Evolutionary conservation across 345 rosid genomes (phyloP).

Genomic region (Brassica cretica): DNA sequence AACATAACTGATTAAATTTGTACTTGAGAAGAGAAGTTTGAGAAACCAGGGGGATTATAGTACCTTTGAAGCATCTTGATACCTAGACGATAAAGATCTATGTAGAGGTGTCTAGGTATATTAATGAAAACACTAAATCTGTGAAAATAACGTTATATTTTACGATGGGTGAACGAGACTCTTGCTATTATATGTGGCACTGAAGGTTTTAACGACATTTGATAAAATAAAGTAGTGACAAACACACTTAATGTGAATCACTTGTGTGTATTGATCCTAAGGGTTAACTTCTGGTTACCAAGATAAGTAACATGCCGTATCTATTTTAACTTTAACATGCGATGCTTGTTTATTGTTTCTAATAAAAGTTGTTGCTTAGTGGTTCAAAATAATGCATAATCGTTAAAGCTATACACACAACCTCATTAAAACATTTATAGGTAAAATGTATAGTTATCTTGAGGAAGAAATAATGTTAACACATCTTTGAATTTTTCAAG

Average conservation of each 20-base stretch:
- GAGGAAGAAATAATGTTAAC: neutral
- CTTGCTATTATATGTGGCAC: neutral
- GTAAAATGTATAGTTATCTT: neutral
- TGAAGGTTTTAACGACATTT: neutral
- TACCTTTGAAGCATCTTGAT: neutral
- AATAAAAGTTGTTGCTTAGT: neutral
- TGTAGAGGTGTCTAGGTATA: neutral
- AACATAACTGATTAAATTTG: neutral
- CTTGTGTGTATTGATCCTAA: neutral
- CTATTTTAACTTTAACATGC: no score
- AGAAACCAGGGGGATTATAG: neutral
- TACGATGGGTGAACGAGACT: neutral
- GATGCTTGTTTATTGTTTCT: neutral
- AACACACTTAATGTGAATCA: neutral
- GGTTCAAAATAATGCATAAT: neutral
- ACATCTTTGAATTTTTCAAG: neutral
- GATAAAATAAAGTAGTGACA: neutral
- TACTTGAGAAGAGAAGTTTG: constrained; percentile 3
- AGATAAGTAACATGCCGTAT: neutral
- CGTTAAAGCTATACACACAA: neutral
- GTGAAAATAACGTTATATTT: neutral
- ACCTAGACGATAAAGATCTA: neutral
- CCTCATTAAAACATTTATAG: neutral
- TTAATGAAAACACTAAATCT: neutral
- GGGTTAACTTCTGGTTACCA: neutral